Conservation (phyloP, 202 grass and related monocot species). For the Dendrocalamus latiflorus region DNA sequence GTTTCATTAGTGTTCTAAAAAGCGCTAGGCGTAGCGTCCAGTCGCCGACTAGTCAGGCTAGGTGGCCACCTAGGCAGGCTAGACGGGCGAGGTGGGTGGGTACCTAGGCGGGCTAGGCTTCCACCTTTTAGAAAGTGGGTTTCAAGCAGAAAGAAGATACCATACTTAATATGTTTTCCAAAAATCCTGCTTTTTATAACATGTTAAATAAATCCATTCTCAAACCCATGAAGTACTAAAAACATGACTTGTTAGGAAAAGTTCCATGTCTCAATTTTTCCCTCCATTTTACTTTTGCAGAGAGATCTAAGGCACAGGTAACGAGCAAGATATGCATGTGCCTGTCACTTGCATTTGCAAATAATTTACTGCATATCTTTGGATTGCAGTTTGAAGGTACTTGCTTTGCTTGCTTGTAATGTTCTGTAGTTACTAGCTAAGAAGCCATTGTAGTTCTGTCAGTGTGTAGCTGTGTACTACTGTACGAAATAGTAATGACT, state of each 20-base stretch:
- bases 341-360: too few species aligned
- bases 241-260: background rate
- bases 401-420: background rate
- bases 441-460: background rate
- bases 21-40: background rate
- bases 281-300: conserved; percentile 37
- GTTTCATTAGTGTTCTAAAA: too few species aligned
- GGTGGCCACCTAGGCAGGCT: background rate
- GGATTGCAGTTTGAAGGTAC: background rate
- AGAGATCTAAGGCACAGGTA: conserved; percentile 67
- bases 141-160: background rate
- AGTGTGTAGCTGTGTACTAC: background rate
- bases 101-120: background rate
- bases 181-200: background rate
- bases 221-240: background rate
- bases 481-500: background rate
- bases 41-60: background rate
- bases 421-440: conserved; percentile 8
- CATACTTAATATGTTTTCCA: background rate
- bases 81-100: background rate
- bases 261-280: background rate
- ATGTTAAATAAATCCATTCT: background rate
- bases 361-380: background rate
- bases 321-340: background rate
- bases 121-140: background rate